Evolutionary conservation across 2,329 filamentous ascomycete species (phyloP), one percentile per base, ranked within the genome.

Genomic region (Coccinonectria pachysandricola): DNA sequence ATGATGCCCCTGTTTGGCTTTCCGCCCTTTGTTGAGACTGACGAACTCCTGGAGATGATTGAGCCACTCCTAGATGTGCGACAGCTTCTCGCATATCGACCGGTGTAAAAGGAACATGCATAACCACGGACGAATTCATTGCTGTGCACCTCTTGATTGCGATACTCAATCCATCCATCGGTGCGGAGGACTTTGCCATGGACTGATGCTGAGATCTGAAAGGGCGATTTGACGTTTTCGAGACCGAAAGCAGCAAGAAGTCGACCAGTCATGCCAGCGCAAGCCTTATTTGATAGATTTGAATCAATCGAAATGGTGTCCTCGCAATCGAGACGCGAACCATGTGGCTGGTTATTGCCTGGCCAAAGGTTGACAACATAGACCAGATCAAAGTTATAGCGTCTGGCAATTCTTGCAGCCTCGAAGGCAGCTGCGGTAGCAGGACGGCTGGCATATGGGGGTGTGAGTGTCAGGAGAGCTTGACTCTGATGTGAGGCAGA

Each of bases 331-430:
- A 31, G 20, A 4, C 23, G 26, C 8, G 39, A 32, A 8, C 23
- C 31, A 10, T 24, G 31, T 18, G 28, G 15, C 15, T 26, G 32
- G 10, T 37, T 35, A 24, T 36, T 31, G 12, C 49, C 46, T 12
- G 70, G 68, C 69, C 70, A 73, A 9, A 75, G 50, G 35, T 68
- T 72, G 35, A 73, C 62, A 15, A 75, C 60, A 36, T 75, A 75
- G 8, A 74, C 57, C 13, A 75, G 54, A 36, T 72, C 66, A 27
- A 75, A 72, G 27, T 68, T 58, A 45, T 71, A 71, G 27, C 63
- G 61, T 4, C 55, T 59, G 5, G 71, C 70, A 19, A 75, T 69
- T 16, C 65, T 56, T 1, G 68, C 67, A 6, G 66, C 65, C 44
- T 69, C 61, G 23, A 69, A 62, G 6, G 69, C 69, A 3, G 66